Conservation (phyloP, 2,329 filamentous ascomycete genomes). For the Pseudogymnoascus sp. region DNA sequence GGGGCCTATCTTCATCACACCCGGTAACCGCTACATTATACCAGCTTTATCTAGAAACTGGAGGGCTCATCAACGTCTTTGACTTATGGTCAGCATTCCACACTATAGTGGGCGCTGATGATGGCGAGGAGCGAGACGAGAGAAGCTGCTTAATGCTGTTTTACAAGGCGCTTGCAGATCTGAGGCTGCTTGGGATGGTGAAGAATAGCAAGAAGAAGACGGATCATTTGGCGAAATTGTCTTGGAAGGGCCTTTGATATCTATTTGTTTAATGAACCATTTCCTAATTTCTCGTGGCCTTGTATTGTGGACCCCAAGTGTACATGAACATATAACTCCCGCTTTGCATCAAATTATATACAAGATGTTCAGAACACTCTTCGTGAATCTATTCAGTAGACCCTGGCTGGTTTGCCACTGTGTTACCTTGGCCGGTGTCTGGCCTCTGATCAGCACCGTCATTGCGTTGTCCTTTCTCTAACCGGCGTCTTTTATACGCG, state of each 20-base stretch:
- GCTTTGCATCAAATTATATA: background rate
- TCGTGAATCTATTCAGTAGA: background rate
- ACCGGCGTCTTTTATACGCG: conserved; percentile 15
- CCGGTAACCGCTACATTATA: conserved; percentile 68
- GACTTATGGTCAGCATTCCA: conserved; percentile 74
- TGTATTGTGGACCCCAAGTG: background rate
- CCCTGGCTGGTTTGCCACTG: background rate
- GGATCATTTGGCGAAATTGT: conserved; percentile 81
- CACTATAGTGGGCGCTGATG: conserved; percentile 40
- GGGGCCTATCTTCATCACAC: conserved; percentile 48
- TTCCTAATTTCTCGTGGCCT: background rate
- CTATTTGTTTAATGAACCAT: conserved; percentile 2
- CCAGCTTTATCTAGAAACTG: conserved; percentile 70
- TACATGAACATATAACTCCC: background rate
- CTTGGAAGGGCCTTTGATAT: conserved; percentile 62
- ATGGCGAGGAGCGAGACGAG: conserved; percentile 36
- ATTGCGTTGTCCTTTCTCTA: background rate
- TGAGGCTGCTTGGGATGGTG: conserved; percentile 77
- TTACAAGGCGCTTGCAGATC: conserved; percentile 75
- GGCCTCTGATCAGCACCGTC: background rate
- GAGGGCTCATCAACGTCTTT: conserved; percentile 65
- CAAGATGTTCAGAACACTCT: background rate
- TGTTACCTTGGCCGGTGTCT: background rate
- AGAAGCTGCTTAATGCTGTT: conserved; percentile 63
- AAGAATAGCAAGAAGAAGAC: conserved; percentile 85